These are phyloP conservation scores for Pisolithus albus DNA, from an alignment of 768 basidiomycete species.

Conservation along the genomic window DNA sequence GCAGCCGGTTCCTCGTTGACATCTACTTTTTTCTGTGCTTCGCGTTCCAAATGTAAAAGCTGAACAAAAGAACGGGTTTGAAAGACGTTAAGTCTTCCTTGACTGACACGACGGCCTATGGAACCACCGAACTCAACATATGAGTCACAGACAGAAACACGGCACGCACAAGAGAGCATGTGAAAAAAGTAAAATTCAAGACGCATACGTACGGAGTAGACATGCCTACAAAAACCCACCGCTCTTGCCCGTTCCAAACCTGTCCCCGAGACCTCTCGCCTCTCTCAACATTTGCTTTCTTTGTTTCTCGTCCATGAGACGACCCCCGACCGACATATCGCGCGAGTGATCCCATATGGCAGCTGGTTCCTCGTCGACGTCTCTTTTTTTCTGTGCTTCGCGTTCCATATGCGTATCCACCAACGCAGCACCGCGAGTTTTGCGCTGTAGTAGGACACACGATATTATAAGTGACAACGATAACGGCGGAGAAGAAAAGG, in stretches of 20 bases:
- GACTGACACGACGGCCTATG: too few species aligned
- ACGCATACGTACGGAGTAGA: too few species aligned
- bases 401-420: constrained; percentile 44
- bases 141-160: too few species aligned
- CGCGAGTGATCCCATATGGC: constrained; percentile 89
- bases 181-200: too few species aligned
- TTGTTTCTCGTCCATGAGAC: constrained; percentile 85
- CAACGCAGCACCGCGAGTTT: constrained; percentile 46
- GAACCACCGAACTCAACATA: too few species aligned
- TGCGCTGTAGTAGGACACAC: constrained; percentile 28
- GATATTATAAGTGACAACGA: not conserved
- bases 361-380: constrained; percentile 46
- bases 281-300: constrained; percentile 74
- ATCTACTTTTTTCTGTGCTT: constrained; percentile 31
- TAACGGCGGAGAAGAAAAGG: not conserved
- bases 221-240: constrained; percentile 50
- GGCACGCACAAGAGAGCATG: too few species aligned
- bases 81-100: too few species aligned
- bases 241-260: constrained; percentile 70
- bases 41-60: constrained; percentile 39
- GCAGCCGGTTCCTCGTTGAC: constrained; percentile 48
- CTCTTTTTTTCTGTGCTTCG: constrained; percentile 31
- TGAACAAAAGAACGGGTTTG: too few species aligned
- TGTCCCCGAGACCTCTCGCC: constrained; percentile 71
- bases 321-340: constrained; percentile 83